Base-by-base conservation (phyloP, 768 basidiomycete genomes). In the Tylopilus plumbeoviolaceoides region DNA sequence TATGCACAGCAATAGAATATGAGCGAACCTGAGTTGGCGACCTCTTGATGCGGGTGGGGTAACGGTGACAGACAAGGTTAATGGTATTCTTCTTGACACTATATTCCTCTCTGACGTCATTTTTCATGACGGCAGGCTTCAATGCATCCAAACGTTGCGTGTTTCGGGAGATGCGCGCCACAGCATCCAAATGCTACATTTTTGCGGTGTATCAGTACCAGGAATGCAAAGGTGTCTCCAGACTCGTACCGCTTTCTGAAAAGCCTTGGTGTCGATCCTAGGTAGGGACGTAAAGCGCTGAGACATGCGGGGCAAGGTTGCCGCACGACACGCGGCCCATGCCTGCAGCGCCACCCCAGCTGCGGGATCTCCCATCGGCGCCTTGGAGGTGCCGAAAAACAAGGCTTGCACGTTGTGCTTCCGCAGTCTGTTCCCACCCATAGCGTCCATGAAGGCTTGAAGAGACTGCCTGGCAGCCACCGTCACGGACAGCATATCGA, bases 141-240 rank as follows among this genome's bases (percentile, higher is more conserved):
- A 73, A 55, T 17, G 76, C 68, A 17, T 80, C 74, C 15, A 82
- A 68, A 8, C 76, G 74, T 14, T 77, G 72, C 2, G 74, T 65
- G 43, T 80, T 74, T 6, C 69, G 73, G 14, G 73, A 70, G 45
- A 78, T 67, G 57, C 75, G 83, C 1, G 76, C 69, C 2, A 85
- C 61, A 18, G 75, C 70, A 17, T 63, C 53, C 7, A 87, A 68
- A 35, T 68, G 68, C 80, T 77, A 59, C 9, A 30, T 39, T 25
- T 52, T 33, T 27, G 39, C 50, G 9, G 53, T 49, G 6, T 9
- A 46, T 50, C 4, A 59, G 30, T 2, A 47, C 30, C 7, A 1
- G 20, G 33, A 17, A 23, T 18, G 1, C 15, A 17, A 14, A 33
- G 18, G 39, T 8, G 17, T 31, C 44, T 4, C 1, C 38, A 46